phyloP scores from a whole-genome alignment of 139 green algal genomes.

The Desmodesmus armatus region DNA sequence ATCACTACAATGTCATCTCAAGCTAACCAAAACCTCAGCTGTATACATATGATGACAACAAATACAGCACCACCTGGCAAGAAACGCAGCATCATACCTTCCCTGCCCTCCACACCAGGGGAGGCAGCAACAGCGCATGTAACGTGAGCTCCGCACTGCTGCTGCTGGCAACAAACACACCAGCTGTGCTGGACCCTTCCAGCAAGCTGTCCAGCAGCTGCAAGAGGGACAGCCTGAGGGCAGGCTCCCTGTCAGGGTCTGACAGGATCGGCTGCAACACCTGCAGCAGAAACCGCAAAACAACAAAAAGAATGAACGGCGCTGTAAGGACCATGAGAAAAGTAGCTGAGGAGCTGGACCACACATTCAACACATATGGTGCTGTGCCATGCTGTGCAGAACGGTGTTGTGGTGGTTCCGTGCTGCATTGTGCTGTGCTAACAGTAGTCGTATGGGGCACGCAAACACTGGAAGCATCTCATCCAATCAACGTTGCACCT shows the following conservation, averaged over 20 bases:
- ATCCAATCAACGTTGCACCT: too few relatives aligned
- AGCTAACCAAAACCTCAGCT: too few relatives aligned
- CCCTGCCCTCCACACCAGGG: conserved; percentile 82
- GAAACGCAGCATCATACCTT: too few relatives aligned
- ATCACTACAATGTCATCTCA: too few relatives aligned
- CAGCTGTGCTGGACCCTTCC: conserved; percentile 48
- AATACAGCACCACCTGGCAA: too few relatives aligned
- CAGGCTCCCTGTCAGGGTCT: conserved; percentile 57
- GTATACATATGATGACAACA: too few relatives aligned
- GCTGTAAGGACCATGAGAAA: too few relatives aligned
- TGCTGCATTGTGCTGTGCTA: too few relatives aligned
- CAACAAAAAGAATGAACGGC: too few relatives aligned
- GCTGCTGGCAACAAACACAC: conserved; percentile 20
- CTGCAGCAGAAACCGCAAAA: background rate
- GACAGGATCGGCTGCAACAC: conserved; percentile 39
- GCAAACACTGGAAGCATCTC: too few relatives aligned
- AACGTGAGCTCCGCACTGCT: conserved; percentile 50
- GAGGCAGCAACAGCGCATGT: conserved; percentile 68
- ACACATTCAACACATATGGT: background rate
- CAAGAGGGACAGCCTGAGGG: conserved; percentile 59
- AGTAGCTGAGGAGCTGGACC: background rate
- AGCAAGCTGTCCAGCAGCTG: conserved; percentile 77
- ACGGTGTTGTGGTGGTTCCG: background rate
- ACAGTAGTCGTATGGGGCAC: too few relatives aligned
- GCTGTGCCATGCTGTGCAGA: too few relatives aligned